phyloP scores from a whole-genome alignment of 2,329 filamentous ascomycete species.

The Fusarium graminum region DNA sequence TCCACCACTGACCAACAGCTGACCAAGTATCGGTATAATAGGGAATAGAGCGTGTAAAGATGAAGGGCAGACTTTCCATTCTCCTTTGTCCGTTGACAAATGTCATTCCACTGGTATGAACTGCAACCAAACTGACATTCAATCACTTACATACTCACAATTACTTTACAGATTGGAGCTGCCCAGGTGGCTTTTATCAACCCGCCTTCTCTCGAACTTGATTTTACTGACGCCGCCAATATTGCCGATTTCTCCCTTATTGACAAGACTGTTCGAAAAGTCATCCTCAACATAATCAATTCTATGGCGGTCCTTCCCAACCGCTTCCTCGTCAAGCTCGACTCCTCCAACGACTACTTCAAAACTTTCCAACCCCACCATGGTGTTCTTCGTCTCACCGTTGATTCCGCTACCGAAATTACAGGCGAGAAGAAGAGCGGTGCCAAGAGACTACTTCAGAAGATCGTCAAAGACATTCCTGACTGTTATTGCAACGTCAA shows the following conservation, averaged over 20 bases:
- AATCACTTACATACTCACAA: conserved; percentile 2
- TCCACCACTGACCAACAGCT: not conserved
- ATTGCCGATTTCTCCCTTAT: conserved; percentile 45
- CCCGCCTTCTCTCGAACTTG: conserved; percentile 44
- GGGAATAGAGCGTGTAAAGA: conserved; percentile 47
- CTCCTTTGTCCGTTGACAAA: conserved; percentile 45
- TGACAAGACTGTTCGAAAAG: conserved; percentile 44
- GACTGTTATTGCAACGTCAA: conserved; percentile 46
- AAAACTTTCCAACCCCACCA: conserved; percentile 47
- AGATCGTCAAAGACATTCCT: conserved; percentile 45
- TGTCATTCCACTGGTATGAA: conserved; percentile 42
- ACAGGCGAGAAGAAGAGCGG: conserved; percentile 45
- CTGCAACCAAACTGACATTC: not conserved
- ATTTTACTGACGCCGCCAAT: conserved; percentile 48
- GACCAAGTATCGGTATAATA: not conserved
- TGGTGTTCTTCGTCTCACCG: conserved; percentile 45
- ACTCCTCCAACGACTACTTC: conserved; percentile 48
- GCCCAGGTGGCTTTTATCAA: conserved; percentile 48
- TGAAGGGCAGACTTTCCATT: conserved; percentile 43
- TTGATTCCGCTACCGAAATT: conserved; percentile 40
- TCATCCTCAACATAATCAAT: conserved; percentile 44
- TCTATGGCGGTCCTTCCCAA: conserved; percentile 48
- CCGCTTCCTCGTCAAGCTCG: conserved; percentile 47
- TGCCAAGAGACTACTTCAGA: conserved; percentile 40
- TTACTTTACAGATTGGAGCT: conserved; percentile 40